phyloP scores from a whole-genome alignment of 2,329 filamentous ascomycete species.

The Penicillium sp. region DNA sequence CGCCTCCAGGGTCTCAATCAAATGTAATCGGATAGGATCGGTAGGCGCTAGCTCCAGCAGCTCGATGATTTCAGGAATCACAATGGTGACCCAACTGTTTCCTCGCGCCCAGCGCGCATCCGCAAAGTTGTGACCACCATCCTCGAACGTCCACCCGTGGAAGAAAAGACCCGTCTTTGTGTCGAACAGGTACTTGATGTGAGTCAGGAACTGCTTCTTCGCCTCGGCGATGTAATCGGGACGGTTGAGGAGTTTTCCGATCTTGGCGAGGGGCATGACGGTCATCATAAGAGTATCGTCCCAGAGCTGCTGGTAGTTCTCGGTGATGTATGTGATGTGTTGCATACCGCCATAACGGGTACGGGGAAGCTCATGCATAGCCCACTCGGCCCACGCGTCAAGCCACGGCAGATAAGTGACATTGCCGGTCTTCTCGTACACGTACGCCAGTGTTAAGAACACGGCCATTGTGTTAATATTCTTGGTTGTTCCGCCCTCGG shows the following conservation, averaged over 20 bases:
- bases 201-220: slow-evolving; percentile 73
- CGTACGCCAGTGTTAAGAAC: slow-evolving; percentile 70
- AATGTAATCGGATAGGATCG: slow-evolving; percentile 60
- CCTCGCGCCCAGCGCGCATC: slow-evolving; percentile 58
- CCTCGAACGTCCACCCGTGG: slow-evolving; percentile 78
- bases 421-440: slow-evolving; percentile 74
- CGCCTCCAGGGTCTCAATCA: slow-evolving; percentile 59
- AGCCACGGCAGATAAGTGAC: slow-evolving; percentile 72
- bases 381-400: slow-evolving; percentile 80
- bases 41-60: slow-evolving; percentile 60
- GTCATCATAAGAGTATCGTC: slow-evolving; percentile 90
- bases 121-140: slow-evolving; percentile 61
- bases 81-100: slow-evolving; percentile 71
- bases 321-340: slow-evolving; percentile 69
- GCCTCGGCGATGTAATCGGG: slow-evolving; percentile 75
- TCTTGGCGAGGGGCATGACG: slow-evolving; percentile 76
- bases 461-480: slow-evolving; percentile 85
- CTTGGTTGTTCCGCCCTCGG: slow-evolving; percentile 71
- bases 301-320: slow-evolving; percentile 76
- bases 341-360: slow-evolving; percentile 73
- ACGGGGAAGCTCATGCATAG: slow-evolving; percentile 71
- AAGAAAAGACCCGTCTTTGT: slow-evolving; percentile 70
- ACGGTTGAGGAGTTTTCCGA: slow-evolving; percentile 67
- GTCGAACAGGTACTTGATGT: slow-evolving; percentile 78
- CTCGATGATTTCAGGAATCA: slow-evolving; percentile 79